Conservation (phyloP, 2,329 filamentous ascomycete genomes). For the Arthroderma sp. region DNA sequence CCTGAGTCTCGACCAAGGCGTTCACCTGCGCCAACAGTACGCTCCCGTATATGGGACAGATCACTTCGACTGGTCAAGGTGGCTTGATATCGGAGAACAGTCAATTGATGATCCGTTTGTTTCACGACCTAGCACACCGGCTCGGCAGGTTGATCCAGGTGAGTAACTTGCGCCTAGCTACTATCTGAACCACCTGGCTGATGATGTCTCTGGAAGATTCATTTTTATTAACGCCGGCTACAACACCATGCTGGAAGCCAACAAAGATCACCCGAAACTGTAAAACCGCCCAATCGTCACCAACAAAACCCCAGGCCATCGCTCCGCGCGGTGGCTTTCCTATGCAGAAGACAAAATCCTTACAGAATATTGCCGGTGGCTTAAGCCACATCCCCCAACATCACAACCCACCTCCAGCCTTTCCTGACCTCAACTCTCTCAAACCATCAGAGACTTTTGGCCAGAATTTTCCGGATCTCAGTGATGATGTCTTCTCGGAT, state of each 20-base stretch:
- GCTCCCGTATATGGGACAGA: conserved; percentile 19
- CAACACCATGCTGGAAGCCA: conserved; percentile 42
- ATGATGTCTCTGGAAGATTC: conserved; percentile 5
- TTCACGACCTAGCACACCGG: conserved; percentile 49
- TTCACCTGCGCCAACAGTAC: conserved; percentile 6
- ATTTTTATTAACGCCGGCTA: conserved; percentile 52
- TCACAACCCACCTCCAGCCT: conserved; percentile 34
- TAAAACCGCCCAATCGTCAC: conserved; percentile 27
- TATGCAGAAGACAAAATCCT: conserved; percentile 34
- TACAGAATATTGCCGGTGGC: conserved; percentile 31
- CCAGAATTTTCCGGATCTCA: conserved; percentile 33
- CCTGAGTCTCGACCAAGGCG: conserved; percentile 60
- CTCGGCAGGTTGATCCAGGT: conserved; percentile 48
- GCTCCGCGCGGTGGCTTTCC: conserved; percentile 22
- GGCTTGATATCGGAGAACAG: conserved; percentile 3
- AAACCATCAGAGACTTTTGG: conserved; percentile 39
- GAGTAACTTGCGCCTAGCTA: conserved; percentile 20
- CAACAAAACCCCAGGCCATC: conserved; percentile 24
- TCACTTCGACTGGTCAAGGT: conserved; percentile 41
- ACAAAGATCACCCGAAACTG: conserved; percentile 25
- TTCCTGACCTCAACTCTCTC: conserved; percentile 32
- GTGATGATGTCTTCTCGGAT: conserved; percentile 10
- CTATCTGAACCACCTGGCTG: background rate
- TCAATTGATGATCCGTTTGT: conserved; percentile 12
- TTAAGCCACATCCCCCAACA: conserved; percentile 16